phyloP scores from a whole-genome alignment of 345 rosid species.

The Arabidopsis thaliana region DNA sequence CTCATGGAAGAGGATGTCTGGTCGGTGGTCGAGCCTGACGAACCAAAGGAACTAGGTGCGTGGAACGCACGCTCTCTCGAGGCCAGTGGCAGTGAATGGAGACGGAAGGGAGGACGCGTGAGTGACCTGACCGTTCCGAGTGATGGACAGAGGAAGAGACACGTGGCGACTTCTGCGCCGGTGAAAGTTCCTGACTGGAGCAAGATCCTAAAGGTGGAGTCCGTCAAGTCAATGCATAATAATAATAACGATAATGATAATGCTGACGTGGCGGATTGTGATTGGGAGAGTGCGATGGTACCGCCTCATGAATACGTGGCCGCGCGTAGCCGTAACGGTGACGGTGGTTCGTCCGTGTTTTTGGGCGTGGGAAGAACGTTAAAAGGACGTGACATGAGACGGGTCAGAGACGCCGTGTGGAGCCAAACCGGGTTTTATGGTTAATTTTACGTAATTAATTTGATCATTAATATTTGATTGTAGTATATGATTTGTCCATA shows the following conservation, averaged over 20 bases:
- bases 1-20: conserved; percentile 81
- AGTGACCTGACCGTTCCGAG: conserved; percentile 43
- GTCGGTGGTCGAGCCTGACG: conserved; percentile 56
- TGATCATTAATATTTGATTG: conserved; percentile 9
- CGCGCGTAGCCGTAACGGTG: conserved; percentile 63
- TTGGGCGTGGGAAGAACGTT: conserved; percentile 92
- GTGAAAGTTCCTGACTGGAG: conserved; percentile 90
- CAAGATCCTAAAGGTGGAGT: conserved; percentile 64
- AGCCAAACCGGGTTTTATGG: conserved; percentile 84
- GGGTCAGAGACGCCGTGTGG: conserved; percentile 95
- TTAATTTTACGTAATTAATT: conserved; percentile 47
- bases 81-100: neutral
- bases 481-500: neutral
- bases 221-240: conserved; percentile 63
- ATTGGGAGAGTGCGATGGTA: conserved; percentile 61
- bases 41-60: conserved; percentile 28
- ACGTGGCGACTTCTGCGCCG: conserved; percentile 82
- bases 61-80: conserved; percentile 51
- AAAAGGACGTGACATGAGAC: conserved; percentile 90
- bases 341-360: conserved; percentile 65
- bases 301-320: conserved; percentile 96
- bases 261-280: conserved; percentile 55
- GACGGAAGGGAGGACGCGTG: neutral
- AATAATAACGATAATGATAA: conserved; percentile 32
- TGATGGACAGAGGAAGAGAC: conserved; percentile 34